phyloP scores from a whole-genome alignment of 768 basidiomycete genomes.

The Butyriboletus loyo region DNA sequence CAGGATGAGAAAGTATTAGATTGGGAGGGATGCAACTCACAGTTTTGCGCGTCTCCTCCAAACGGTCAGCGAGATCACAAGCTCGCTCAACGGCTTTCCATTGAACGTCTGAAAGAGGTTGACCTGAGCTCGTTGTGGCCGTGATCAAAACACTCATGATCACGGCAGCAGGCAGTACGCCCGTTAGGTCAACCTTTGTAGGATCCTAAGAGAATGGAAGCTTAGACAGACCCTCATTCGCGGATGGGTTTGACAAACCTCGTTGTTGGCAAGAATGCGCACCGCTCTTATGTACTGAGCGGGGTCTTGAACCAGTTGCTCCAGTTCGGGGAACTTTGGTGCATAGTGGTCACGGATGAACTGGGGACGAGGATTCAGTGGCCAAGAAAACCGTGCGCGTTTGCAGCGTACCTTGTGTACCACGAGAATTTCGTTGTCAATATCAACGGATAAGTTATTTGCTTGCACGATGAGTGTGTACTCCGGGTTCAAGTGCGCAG shows the following conservation, averaged over 20 bases:
- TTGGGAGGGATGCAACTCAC: conserved; percentile 34
- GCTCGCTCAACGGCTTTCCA: conserved; percentile 85
- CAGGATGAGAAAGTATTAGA: conserved; percentile 1
- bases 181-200: conserved; percentile 78
- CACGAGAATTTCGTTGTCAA: conserved; percentile 96
- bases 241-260: conserved; percentile 41
- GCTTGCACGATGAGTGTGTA: conserved; percentile 96
- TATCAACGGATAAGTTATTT: conserved; percentile 96
- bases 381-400: not conserved
- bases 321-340: conserved; percentile 92
- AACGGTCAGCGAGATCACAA: conserved; percentile 81
- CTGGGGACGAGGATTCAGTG: conserved; percentile 36
- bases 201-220: conserved; percentile 54
- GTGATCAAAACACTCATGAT: conserved; percentile 97
- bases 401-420: conserved; percentile 77
- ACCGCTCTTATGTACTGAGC: conserved; percentile 91
- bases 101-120: conserved; percentile 59
- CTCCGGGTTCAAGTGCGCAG: conserved; percentile 89
- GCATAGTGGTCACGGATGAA: conserved; percentile 98
- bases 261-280: conserved; percentile 79
- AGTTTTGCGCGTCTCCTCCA: conserved; percentile 89
- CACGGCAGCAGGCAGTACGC: conserved; percentile 81
- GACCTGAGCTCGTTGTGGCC: conserved; percentile 86
- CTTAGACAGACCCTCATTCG: not conserved
- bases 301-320: conserved; percentile 91